Base-by-base conservation (phyloP, 805 yeast species). In the Lipomyces oligophaga region DNA sequence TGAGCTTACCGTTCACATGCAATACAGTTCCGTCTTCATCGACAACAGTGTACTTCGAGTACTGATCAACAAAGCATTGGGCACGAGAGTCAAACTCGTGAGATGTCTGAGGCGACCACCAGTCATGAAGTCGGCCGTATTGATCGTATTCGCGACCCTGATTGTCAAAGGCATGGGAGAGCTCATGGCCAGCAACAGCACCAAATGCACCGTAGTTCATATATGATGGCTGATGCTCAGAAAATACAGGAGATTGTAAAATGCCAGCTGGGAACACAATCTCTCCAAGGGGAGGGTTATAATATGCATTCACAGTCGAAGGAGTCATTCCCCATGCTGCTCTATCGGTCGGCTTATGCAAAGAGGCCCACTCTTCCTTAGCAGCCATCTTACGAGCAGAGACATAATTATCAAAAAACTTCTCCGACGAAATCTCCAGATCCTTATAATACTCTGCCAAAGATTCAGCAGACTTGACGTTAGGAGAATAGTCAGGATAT, bases 221-320 rank as follows among this genome's bases (percentile, higher is more conserved):
- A 34, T 52, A 52, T 18, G 49, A 39, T 2, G 57, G 57, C 37
- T 52, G 55, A 34, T 31, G 37, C 36, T 43, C 57, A 5, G 55
- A 50, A 24, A 52, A 52, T 39, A 52, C 55, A 20, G 57, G 57
- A 4, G 45, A 44, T 41, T 50, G 55, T 18, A 52, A 35, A 32
- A 52, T 52, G 22, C 56, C 57, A 19, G 57, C 57, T 10, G 57
- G 57, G 47, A 52, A 52, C 20, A 52, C 57, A 37, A 52, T 50
- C 47, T 52, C 57, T 31, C 55, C 55, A 15, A 50, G 44, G 4
- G 52, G 52, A 22, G 57, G 57, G 41, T 52, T 52, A 45, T 52
- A 52, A 44, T 52, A 52, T 19, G 57, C 57, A 45, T 52, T 52
- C 22, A 52, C 57, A n/a, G 57, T 52, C 2, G 55, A 34, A 3